Evolutionary conservation across 2,329 filamentous ascomycete genomes (phyloP), one percentile per base, ranked within the genome.

Genomic region (Chrysoporthe cubensis): DNA sequence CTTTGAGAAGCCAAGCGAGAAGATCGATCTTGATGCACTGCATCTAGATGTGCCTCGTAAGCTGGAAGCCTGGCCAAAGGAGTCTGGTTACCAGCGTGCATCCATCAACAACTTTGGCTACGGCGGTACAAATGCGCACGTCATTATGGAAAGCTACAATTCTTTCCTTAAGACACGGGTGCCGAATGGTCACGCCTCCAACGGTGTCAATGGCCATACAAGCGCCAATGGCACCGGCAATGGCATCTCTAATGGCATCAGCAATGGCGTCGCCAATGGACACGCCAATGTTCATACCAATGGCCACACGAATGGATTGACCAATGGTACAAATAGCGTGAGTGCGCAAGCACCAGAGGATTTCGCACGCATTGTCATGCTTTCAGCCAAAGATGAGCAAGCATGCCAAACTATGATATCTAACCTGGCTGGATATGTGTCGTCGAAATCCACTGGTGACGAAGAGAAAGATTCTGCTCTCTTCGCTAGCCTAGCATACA

Each of bases 121-220:
- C 40, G 81, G 82, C 18, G 82, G 82, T 42, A 78, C 78, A 21
- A 84, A 83, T 66, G 78, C 77, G 0, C 82, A 84, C 66, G 76
- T 75, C 4, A 78, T 83, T 6, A 68, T 84, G 50, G 76, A 78
- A 62, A 64, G 67, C 2, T 58, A 68, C 26, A 32, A 34, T 16
- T 16, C 54, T 34, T 64, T 54, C 11, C 32, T 34, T 4, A 60
- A 65, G 16, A 32, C 37, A 4, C 14, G 46, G 8, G 9, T 16
- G 48, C 3, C 48, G 5, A 52, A 14, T 3, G 21, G 11, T 21
- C 48, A 52, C 9, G 26, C 48, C n/a, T 54, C 50, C 50, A 54
- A 16, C 50, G 48, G 48, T 11, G 50, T 34, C 13, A 52, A 54
- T 34, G 13, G 26, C 26, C 50, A 32, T 34, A 13, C 50, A 54